These are phyloP conservation scores for Puccinia coronata DNA, from an alignment of 1,284 basidiomycete species.

Conservation along the genomic window DNA sequence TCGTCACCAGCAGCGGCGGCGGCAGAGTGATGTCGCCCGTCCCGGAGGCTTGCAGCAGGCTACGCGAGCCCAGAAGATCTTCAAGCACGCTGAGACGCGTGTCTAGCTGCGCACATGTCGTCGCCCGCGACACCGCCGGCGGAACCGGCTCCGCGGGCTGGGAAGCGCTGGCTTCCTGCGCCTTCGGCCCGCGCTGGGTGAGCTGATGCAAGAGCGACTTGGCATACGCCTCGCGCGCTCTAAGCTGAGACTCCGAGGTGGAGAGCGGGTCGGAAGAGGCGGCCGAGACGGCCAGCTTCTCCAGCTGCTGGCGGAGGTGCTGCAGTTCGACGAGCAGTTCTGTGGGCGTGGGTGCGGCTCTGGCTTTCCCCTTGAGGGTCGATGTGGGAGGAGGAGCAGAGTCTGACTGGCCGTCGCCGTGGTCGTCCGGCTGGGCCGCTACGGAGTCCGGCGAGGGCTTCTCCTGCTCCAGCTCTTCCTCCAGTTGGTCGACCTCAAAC, in stretches of 20 bases:
- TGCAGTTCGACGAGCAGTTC: constrained; percentile 35
- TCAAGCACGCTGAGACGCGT: constrained; percentile 35
- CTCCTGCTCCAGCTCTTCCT: constrained; percentile 58
- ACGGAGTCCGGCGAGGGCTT: constrained; percentile 34
- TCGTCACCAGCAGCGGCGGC: constrained; percentile 75
- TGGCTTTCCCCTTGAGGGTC: constrained; percentile 14
- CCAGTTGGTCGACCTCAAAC: constrained; percentile 61
- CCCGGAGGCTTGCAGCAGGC: constrained; percentile 31
- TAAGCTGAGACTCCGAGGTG: constrained; percentile 4
- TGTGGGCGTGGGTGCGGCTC: constrained; percentile 18
- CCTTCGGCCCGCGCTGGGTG: not conserved
- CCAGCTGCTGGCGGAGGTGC: constrained; percentile 41
- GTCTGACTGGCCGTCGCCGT: constrained; percentile 32
- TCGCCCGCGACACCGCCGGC: not conserved
- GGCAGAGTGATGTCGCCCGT: constrained; percentile 62
- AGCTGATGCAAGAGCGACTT: constrained; percentile 41
- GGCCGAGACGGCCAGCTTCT: constrained; percentile 26
- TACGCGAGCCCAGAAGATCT: constrained; percentile 40
- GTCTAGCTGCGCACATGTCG: constrained; percentile 36
- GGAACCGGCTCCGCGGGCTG: not conserved
- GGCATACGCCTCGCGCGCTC: constrained; percentile 42
- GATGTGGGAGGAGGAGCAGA: not conserved
- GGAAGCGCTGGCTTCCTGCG: constrained; percentile 1
- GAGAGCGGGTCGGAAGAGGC: not conserved
- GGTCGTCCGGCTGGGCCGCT: constrained; percentile 48